Percentiles rank a stretch among this genome's conserved stretches.
Conservation (phyloP, 495 filamentous ascomycete genomes). For the Talaromyces ruber region DNA sequence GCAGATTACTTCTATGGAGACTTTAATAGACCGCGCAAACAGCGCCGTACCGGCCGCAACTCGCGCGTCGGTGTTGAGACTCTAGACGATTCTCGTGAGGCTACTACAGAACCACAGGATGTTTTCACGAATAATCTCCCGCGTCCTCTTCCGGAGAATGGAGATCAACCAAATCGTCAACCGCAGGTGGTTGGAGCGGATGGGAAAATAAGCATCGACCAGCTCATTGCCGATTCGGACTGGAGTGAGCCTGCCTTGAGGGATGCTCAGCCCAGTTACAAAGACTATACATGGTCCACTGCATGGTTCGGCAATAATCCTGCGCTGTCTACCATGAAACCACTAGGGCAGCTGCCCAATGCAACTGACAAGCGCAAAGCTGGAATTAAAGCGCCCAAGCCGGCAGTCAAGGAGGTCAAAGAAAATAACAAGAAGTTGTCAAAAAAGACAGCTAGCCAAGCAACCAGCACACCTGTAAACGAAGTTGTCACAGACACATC, state of each 20-base stretch:
- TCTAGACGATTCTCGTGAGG: conserved; percentile 4
- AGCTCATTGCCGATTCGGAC: conserved; percentile 18
- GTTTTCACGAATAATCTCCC: not conserved
- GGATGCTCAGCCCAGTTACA: conserved; percentile 56
- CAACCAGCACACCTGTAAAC: conserved; percentile 5
- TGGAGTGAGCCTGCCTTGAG: conserved; percentile 69
- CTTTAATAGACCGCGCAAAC: conserved; percentile 18
- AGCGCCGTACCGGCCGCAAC: conserved; percentile 17
- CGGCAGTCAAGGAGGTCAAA: conserved; percentile 1
- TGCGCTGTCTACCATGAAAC: conserved; percentile 22
- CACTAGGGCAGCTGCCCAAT: conserved; percentile 19
- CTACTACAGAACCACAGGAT: conserved; percentile 3
- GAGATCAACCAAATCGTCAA: not conserved
- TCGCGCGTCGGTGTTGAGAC: conserved; percentile 12
- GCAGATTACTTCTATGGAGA: conserved; percentile 15
- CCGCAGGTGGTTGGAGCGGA: not conserved
- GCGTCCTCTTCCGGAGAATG: not conserved
- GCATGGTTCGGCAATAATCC: conserved; percentile 19
- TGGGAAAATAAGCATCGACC: conserved; percentile 4
- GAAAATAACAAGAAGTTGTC: conserved; percentile 6
- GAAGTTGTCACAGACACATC: not conserved
- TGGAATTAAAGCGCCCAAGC: conserved; percentile 14
- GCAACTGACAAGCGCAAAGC: conserved; percentile 21
- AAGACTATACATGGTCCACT: conserved; percentile 44
- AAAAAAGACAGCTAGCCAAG: conserved; percentile 10